Evolutionary conservation across 2,329 filamentous ascomycete species (phyloP).

Genomic region (Cercospora sesami): DNA sequence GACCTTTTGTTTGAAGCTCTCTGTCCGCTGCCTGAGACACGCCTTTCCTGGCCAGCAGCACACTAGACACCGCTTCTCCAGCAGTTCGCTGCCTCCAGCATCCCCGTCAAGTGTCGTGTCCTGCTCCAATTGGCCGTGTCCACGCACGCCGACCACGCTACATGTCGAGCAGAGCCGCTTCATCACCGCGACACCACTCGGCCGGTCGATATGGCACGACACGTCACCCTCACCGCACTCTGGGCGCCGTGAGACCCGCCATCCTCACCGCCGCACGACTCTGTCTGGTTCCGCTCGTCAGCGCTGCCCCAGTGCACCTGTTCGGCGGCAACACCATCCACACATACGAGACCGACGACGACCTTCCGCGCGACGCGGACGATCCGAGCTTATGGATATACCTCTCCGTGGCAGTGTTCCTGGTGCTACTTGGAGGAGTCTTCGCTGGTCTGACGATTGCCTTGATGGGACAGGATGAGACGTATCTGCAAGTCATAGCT

Average conservation of each 20-base stretch:
- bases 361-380: constrained; percentile 33
- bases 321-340: constrained; percentile 16
- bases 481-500: constrained; percentile 93
- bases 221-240: constrained; percentile 1
- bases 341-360: constrained; percentile 22
- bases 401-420: constrained; percentile 70
- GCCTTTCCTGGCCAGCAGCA: not conserved
- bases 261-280: constrained; percentile 27
- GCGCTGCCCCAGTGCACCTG: constrained; percentile 21
- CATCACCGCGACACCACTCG: not conserved
- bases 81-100: not conserved
- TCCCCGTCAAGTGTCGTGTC: not conserved
- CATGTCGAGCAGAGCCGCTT: constrained; percentile 7
- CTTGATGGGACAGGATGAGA: constrained; percentile 83
- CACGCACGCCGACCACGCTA: not conserved
- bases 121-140: not conserved
- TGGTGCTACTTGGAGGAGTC: constrained; percentile 85
- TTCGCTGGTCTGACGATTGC: constrained; percentile 94
- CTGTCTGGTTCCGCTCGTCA: constrained; percentile 26
- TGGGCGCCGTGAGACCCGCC: constrained; percentile 22
- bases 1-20: constrained; percentile 1
- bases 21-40: not conserved
- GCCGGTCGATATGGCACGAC: constrained; percentile 5
- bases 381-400: constrained; percentile 77
- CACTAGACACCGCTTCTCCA: not conserved